Percentiles rank a stretch among this genome's conserved stretches.
phyloP scores from a whole-genome alignment of 1,139 yeast genomes.

The Schizosaccharomyces versatilis region DNA sequence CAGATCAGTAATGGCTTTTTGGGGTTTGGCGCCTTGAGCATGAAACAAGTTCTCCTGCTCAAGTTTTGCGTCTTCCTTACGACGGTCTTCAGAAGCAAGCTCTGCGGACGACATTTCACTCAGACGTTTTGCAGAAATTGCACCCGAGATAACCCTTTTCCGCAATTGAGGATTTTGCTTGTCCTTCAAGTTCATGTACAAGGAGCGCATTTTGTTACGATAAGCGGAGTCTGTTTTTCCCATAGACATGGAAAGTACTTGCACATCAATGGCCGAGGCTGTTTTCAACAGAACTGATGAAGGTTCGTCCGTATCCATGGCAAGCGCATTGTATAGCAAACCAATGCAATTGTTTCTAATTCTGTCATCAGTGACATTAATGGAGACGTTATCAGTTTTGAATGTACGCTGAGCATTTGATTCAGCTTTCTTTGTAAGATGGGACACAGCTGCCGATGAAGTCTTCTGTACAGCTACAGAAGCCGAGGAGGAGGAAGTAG shows the following conservation, averaged over 20 bases:
- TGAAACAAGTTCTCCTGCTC: conserved; percentile 78
- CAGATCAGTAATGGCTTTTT: conserved; percentile 87
- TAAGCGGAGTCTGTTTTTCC: conserved; percentile 37
- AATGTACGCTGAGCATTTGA: conserved; percentile 38
- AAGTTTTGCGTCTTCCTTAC: conserved; percentile 63
- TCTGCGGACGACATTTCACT: conserved; percentile 75
- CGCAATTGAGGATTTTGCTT: conserved; percentile 75
- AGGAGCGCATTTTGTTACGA: conserved; percentile 59
- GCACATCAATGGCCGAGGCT: conserved; percentile 53
- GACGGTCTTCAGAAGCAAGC: conserved; percentile 74
- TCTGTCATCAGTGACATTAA: conserved; percentile 44
- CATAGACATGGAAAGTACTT: conserved; percentile 29
- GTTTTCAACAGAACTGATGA: conserved; percentile 36
- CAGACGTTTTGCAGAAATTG: conserved; percentile 40
- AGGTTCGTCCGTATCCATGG: conserved; percentile 46
- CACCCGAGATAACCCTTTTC: conserved; percentile 40
- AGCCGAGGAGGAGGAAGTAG: conserved; percentile 10
- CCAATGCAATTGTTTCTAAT: conserved; percentile 69
- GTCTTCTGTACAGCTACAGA: conserved; percentile 8
- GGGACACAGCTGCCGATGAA: conserved; percentile 9
- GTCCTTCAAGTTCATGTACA: conserved; percentile 68
- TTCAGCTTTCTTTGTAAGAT: conserved; percentile 5
- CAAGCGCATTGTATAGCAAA: conserved; percentile 73
- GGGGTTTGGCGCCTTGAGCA: conserved; percentile 95
- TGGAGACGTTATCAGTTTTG: conserved; percentile 55